Percentiles rank a stretch among this genome's conserved stretches.
Evolutionary conservation across 805 yeast genomes (phyloP).

Genomic region (Starmerella vaccinii): DNA sequence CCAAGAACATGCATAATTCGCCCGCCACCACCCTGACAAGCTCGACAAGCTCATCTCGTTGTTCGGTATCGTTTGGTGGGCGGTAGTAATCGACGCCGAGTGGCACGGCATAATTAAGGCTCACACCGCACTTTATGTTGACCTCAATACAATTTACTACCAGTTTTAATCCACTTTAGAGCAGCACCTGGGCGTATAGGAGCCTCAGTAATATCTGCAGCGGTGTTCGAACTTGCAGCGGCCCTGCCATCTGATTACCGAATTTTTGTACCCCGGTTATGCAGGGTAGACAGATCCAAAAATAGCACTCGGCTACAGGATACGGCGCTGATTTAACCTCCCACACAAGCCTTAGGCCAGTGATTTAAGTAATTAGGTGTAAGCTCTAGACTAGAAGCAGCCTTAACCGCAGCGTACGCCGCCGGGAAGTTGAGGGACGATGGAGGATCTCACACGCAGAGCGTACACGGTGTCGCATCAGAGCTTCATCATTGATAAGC

Average conservation of each 20-base stretch:
- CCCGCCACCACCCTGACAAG: too few relatives aligned
- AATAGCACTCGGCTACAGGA: not conserved
- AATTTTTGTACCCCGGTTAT: not conserved
- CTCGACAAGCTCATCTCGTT: too few relatives aligned
- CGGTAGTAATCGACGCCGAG: too few relatives aligned
- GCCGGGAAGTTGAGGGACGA: not conserved
- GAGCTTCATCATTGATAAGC: conserved; percentile 80
- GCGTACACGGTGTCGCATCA: conserved; percentile 69
- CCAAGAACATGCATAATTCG: not conserved
- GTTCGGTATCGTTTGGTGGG: too few relatives aligned
- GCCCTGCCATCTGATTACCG: not conserved
- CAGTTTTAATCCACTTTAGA: too few relatives aligned
- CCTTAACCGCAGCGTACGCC: not conserved
- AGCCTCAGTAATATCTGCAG: too few relatives aligned
- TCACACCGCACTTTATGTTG: too few relatives aligned
- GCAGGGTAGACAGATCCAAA: conserved; percentile 3
- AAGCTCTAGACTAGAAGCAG: not conserved
- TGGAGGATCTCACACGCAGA: conserved; percentile 24
- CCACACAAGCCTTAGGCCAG: not conserved
- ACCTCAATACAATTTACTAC: too few relatives aligned
- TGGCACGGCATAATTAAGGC: too few relatives aligned
- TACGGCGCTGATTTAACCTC: not conserved
- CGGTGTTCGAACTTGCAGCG: too few relatives aligned
- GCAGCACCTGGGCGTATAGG: too few relatives aligned
- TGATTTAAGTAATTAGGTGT: conserved; percentile 1